Conservation (phyloP, 257 asterid genomes). For the Ilex aquifolium region DNA sequence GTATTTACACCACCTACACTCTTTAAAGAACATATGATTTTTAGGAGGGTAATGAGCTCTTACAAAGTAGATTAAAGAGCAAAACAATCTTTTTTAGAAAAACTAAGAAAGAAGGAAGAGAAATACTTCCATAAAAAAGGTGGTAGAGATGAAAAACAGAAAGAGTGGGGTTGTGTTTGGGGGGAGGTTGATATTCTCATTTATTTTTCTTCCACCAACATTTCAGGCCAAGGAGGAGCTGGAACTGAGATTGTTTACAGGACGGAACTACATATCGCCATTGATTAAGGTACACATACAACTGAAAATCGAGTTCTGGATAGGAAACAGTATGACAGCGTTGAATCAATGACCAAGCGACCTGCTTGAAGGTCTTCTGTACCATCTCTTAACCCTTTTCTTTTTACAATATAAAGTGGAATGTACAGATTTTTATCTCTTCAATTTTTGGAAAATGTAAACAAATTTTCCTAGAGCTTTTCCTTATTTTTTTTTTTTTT, state of each 20-base stretch:
- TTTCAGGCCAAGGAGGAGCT: slow-evolving; percentile 92
- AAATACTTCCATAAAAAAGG: background rate
- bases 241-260: slow-evolving; percentile 55
- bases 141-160: slow-evolving; percentile 3
- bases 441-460: too few relatives aligned
- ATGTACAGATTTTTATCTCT: too few relatives aligned
- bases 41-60: slow-evolving; percentile 15
- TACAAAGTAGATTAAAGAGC: slow-evolving; percentile 1
- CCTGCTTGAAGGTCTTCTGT: too few relatives aligned
- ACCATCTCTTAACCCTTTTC: too few relatives aligned
- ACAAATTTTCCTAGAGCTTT: too few relatives aligned
- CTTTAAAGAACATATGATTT: slow-evolving; percentile 64
- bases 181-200: slow-evolving; percentile 38
- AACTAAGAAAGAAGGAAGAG: background rate
- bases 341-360: too few relatives aligned
- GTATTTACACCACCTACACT: slow-evolving; percentile 75
- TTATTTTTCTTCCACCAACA: slow-evolving; percentile 34
- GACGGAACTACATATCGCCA: slow-evolving; percentile 18
- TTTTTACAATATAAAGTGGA: too few relatives aligned
- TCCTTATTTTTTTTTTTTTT: too few relatives aligned
- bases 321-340: slow-evolving; percentile 4
- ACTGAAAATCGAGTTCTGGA: background rate
- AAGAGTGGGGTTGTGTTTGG: slow-evolving; percentile 18
- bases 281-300: slow-evolving; percentile 11
- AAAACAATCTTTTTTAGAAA: background rate